These are phyloP conservation scores for Microbotryum scabiosae DNA, from an alignment of 1,284 basidiomycete species.

Conservation along the genomic window DNA sequence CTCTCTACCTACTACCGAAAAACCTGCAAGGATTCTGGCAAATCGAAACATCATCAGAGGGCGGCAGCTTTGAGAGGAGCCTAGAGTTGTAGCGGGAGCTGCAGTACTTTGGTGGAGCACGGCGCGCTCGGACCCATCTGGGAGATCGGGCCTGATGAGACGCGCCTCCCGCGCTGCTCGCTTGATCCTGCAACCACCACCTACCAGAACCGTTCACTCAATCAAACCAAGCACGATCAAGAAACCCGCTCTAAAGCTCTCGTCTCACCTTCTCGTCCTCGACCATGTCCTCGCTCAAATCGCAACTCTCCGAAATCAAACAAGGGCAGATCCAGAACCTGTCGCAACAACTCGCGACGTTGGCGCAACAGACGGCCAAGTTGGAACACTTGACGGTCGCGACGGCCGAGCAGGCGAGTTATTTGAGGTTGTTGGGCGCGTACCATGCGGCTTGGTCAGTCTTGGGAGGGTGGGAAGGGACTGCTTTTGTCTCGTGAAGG, in stretches of 20 bases:
- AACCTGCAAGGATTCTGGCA: not conserved
- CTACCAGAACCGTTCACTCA: too few relatives aligned
- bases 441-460: constrained; percentile 24
- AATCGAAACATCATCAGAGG: too few relatives aligned
- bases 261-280: too few relatives aligned
- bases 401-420: constrained; percentile 27
- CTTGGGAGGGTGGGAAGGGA: not conserved
- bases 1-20: not conserved
- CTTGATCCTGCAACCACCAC: too few relatives aligned
- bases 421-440: constrained; percentile 21
- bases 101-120: too few relatives aligned
- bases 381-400: constrained; percentile 19
- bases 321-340: constrained; percentile 16
- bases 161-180: too few relatives aligned
- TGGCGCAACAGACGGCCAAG: constrained; percentile 15
- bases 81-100: too few relatives aligned
- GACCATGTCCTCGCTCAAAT: not conserved
- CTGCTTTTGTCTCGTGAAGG: not conserved
- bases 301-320: not conserved
- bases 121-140: too few relatives aligned
- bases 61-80: too few relatives aligned
- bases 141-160: too few relatives aligned
- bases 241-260: too few relatives aligned
- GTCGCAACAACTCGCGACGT: constrained; percentile 12
- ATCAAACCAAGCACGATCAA: too few relatives aligned